Percentiles rank a stretch among this genome's conserved stretches.
These are phyloP conservation scores for Candida neerlandica DNA, from an alignment of 1,139 yeast species.

Conservation along the genomic window DNA sequence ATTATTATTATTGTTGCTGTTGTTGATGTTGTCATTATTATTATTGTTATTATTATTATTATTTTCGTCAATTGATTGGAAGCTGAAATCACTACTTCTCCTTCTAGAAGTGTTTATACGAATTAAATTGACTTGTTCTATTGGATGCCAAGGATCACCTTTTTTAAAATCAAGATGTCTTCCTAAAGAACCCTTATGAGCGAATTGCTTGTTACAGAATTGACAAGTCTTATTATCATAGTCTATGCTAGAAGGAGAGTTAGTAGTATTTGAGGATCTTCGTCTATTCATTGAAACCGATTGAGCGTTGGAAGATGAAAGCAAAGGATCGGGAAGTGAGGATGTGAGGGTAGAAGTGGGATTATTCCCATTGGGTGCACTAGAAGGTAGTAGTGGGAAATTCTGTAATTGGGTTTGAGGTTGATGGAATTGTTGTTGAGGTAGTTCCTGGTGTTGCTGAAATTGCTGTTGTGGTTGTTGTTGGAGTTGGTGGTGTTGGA, in stretches of 20 bases:
- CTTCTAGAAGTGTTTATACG: constrained; percentile 16
- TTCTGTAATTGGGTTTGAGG: constrained; percentile 1
- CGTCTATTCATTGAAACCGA: constrained; percentile 10
- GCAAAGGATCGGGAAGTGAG: constrained; percentile 9
- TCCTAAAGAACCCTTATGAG: constrained; percentile 21
- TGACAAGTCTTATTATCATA: constrained; percentile 16
- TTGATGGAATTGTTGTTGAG: constrained; percentile 7
- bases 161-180: constrained; percentile 24
- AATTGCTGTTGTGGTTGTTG: background rate
- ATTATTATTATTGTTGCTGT: constrained; percentile 3
- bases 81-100: constrained; percentile 14
- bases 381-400: constrained; percentile 2
- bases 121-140: constrained; percentile 17
- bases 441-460: constrained; percentile 6
- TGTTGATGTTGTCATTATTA: background rate
- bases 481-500: constrained; percentile 10
- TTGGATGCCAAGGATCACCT: constrained; percentile 24
- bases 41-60: background rate
- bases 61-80: background rate
- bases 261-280: constrained; percentile 1
- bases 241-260: background rate
- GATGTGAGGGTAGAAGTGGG: constrained; percentile 6
- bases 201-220: constrained; percentile 22
- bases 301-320: background rate
- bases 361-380: background rate